These are phyloP conservation scores for Seiridium unicorne DNA, from an alignment of 2,329 filamentous ascomycete species.

Conservation along the genomic window DNA sequence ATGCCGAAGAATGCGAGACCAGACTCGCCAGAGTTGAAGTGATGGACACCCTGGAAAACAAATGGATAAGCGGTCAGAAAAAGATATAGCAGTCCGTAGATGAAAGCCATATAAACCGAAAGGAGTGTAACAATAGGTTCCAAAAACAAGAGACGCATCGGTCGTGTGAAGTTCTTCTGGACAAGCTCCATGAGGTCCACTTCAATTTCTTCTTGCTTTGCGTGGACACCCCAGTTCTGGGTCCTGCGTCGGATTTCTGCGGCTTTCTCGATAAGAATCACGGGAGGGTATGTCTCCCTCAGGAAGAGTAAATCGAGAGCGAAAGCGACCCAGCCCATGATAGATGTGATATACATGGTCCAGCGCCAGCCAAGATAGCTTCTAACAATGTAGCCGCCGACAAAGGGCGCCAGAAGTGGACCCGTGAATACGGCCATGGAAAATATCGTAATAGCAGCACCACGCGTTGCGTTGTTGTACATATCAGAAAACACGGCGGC, in stretches of 20 bases:
- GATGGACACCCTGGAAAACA: conserved; percentile 73
- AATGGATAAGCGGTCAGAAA: conserved; percentile 84
- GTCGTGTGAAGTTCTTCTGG: conserved; percentile 66
- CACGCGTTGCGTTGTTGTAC: conserved; percentile 63
- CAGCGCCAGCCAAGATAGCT: conserved; percentile 69
- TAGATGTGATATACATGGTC: conserved; percentile 63
- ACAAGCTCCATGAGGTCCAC: conserved; percentile 63
- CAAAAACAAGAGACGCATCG: conserved; percentile 62
- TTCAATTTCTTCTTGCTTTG: conserved; percentile 71
- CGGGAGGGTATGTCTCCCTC: conserved; percentile 68
- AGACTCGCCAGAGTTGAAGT: conserved; percentile 65
- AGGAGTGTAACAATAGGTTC: conserved; percentile 69
- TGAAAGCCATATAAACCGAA: conserved; percentile 72
- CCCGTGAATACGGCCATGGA: conserved; percentile 65
- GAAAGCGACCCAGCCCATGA: conserved; percentile 64
- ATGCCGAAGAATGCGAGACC: conserved; percentile 86
- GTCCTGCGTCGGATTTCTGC: conserved; percentile 61
- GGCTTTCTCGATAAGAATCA: conserved; percentile 62
- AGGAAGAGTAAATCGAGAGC: conserved; percentile 60
- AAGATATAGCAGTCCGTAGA: conserved; percentile 73
- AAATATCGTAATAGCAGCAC: conserved; percentile 57
- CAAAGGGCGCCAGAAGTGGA: conserved; percentile 65
- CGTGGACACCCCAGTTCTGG: conserved; percentile 69
- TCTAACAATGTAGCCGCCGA: conserved; percentile 65
- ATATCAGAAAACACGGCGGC: conserved; percentile 72